Base-by-base conservation (phyloP, 768 basidiomycete genomes). In the Tylopilus vinaceipallidus region DNA sequence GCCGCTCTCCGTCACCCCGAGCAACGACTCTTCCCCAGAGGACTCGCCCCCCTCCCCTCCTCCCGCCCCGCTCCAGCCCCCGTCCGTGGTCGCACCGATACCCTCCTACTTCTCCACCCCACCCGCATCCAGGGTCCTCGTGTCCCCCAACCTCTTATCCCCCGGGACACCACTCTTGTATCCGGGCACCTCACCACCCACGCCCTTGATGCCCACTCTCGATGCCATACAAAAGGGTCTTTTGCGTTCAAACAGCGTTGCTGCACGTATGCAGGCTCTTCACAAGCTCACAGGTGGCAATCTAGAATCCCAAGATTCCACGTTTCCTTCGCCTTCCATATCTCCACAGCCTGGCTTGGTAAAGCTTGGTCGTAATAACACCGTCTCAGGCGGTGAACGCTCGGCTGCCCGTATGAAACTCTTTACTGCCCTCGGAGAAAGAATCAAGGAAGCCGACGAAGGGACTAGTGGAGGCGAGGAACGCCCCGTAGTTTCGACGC, bases 221-320 rank as follows among this genome's bases (percentile, higher is more conserved):
- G 87, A 91, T 59, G 88, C 86, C 19, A 71, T 95, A 32, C 84
- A 85, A 62, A 81, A 75, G 60, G 86, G 86, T 14, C 78, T 97
- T 3, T 84, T 90, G 61, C 84, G 94, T 17, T 95, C 94, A 2
- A 94, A 95, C 64, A 95, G 93, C 61, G 90, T 82, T 11, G 76
- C 89, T n/a, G 88, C 87, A 19, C 79, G 86, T 45, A 79, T 84
- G 43, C 79, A 86, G 61, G 92, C 92, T 4, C 82, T 95, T 81
- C 83, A 70, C 49, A 94, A 92, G 65, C 74, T 97, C 47, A 92
- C 87, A 1, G 88, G 89, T 34, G 86, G 84, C 23, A 76, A 77
- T 41, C 49, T 29, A 11, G 87, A 88, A 53, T 72, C 76, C 5
- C 80, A 82, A 53, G 85, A 87, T 50, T 73, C 71, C 12, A 59